Evolutionary conservation across 1,284 basidiomycete genomes (phyloP).

Genomic region (Cryptococcus maquisensis): DNA sequence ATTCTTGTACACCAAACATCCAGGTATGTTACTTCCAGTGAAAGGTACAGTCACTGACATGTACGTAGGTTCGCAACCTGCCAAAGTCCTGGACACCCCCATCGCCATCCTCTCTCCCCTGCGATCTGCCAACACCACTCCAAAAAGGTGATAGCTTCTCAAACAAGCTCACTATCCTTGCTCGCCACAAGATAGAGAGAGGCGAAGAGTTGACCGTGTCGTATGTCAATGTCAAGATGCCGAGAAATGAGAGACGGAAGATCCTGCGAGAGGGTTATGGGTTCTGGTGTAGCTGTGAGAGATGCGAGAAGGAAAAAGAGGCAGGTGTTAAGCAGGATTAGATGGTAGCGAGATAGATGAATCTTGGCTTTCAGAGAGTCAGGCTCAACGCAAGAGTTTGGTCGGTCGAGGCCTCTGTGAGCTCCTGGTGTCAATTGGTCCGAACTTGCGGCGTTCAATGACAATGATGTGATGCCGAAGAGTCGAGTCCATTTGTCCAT

Average conservation of each 20-base stretch:
- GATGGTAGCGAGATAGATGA: too few relatives aligned
- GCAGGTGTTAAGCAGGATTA: too few relatives aligned
- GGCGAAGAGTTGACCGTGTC: slow-evolving; percentile 69
- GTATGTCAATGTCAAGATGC: slow-evolving; percentile 66
- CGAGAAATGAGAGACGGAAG: slow-evolving; percentile 57
- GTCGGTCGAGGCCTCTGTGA: too few relatives aligned
- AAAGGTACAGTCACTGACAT: not conserved
- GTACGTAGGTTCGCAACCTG: slow-evolving; percentile 35
- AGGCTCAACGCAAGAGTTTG: too few relatives aligned
- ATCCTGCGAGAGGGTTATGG: slow-evolving; percentile 65
- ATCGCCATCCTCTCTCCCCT: slow-evolving; percentile 64
- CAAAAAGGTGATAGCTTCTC: slow-evolving; percentile 28
- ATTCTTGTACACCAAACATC: slow-evolving; percentile 72
- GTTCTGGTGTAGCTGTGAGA: slow-evolving; percentile 68
- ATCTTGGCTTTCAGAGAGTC: too few relatives aligned
- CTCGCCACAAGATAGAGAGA: slow-evolving; percentile 59
- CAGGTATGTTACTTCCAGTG: slow-evolving; percentile 51
- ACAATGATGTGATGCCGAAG: too few relatives aligned
- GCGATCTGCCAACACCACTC: slow-evolving; percentile 53
- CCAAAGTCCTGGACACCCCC: slow-evolving; percentile 50
- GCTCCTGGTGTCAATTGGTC: too few relatives aligned
- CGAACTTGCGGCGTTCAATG: too few relatives aligned
- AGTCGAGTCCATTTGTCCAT: too few relatives aligned
- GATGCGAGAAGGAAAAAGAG: slow-evolving; percentile 57
- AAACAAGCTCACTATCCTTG: slow-evolving; percentile 56